Conservation (phyloP, 192 early-diverging fungal genomes). For the Rhizophagus sp. region DNA sequence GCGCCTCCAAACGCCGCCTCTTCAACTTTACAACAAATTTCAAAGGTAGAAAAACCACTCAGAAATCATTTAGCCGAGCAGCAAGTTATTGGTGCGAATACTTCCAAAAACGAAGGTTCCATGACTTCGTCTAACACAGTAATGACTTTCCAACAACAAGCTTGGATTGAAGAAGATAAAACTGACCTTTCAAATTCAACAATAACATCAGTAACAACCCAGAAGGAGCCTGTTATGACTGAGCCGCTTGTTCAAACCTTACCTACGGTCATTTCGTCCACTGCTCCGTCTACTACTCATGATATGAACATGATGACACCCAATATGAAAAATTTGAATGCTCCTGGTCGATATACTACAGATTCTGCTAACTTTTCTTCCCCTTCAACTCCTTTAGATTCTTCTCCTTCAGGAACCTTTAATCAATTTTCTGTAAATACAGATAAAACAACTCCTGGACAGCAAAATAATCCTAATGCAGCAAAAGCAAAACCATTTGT, state of each 20-base stretch:
- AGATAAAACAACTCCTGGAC: slow-evolving; percentile 7
- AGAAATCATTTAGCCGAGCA: background rate
- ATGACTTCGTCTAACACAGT: background rate
- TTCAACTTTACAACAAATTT: background rate
- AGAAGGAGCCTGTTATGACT: background rate
- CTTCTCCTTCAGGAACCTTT: slow-evolving; percentile 11
- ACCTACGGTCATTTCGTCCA: background rate
- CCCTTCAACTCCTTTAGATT: background rate
- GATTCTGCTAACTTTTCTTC: background rate
- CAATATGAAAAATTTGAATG: background rate
- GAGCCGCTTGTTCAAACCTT: background rate
- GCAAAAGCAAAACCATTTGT: slow-evolving; percentile 46
- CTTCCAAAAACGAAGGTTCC: background rate
- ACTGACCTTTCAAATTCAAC: background rate
- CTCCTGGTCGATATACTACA: background rate
- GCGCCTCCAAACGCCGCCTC: background rate
- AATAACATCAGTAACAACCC: background rate
- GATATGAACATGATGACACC: background rate
- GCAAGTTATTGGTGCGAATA: background rate
- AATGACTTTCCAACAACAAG: background rate
- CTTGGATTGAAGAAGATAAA: slow-evolving; percentile 1
- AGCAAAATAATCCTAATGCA: slow-evolving; percentile 19
- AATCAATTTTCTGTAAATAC: slow-evolving; percentile 29
- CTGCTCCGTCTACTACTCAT: background rate
- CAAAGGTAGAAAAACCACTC: background rate